phyloP scores from a whole-genome alignment of 495 filamentous ascomycete genomes.

The Aspergillus affinis region DNA sequence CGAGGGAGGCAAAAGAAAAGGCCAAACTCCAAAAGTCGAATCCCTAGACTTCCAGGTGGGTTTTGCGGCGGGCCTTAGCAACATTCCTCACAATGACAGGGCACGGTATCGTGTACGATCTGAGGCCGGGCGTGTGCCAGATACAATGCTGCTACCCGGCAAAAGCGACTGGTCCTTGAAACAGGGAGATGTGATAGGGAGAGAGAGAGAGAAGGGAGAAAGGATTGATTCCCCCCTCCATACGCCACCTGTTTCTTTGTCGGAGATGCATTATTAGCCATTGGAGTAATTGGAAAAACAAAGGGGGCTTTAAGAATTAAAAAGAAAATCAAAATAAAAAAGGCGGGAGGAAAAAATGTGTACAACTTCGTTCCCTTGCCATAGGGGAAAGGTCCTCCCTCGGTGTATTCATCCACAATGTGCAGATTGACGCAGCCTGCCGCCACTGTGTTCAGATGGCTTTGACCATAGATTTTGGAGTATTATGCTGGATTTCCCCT shows the following conservation, averaged over 20 bases:
- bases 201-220: background rate
- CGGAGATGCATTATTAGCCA: conserved; percentile 3
- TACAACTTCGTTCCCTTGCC: conserved; percentile 3
- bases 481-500: conserved; percentile 6
- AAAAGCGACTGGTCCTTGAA: background rate
- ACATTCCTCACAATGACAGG: conserved; percentile 18
- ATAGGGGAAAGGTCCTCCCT: too few species aligned
- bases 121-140: conserved; percentile 3
- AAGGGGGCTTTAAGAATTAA: conserved; percentile 4
- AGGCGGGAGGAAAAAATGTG: background rate
- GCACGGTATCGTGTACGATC: conserved; percentile 19
- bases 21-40: conserved; percentile 7
- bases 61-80: conserved; percentile 9
- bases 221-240: background rate
- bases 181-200: conserved; percentile 12
- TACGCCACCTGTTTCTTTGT: conserved; percentile 1
- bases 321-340: too few species aligned
- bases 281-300: background rate
- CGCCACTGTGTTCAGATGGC: conserved; percentile 13
- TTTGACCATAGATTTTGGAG: background rate
- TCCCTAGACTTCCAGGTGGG: conserved; percentile 3
- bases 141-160: conserved; percentile 16
- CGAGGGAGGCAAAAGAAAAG: background rate
- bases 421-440: conserved; percentile 14
- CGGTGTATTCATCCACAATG: conserved; percentile 14